Evolutionary conservation across 306 rosid genomes (phyloP).

Genomic region (Abrus precatorius): DNA sequence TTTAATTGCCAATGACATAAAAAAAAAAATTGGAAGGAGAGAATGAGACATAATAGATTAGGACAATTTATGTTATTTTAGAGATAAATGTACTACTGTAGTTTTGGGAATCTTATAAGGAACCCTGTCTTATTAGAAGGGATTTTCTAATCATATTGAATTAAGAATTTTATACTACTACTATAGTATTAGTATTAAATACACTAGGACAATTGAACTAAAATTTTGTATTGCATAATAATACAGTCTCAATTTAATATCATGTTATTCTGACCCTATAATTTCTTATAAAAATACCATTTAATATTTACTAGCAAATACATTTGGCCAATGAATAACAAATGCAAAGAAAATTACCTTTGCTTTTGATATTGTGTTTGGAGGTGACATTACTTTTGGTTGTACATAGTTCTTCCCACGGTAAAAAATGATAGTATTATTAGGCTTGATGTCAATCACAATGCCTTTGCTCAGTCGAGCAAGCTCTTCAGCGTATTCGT

Average conservation of each 20-base stretch:
- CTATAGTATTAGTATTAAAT: constrained; percentile 5
- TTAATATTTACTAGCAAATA: not conserved
- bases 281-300: not conserved
- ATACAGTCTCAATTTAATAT: not conserved
- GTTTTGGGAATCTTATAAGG: not conserved
- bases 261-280: constrained; percentile 23
- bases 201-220: not conserved
- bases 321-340: constrained; percentile 30
- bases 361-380: constrained; percentile 79
- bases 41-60: not conserved
- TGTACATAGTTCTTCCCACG: constrained; percentile 90
- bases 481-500: constrained; percentile 83
- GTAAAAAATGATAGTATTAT: constrained; percentile 71
- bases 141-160: not conserved
- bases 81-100: not conserved
- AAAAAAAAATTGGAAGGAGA: not conserved
- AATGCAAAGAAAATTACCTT: constrained; percentile 66
- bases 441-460: constrained; percentile 79
- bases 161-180: not conserved
- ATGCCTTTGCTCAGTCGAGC: constrained; percentile 93
- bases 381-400: constrained; percentile 87
- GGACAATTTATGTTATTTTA: not conserved
- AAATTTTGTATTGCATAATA: constrained; percentile 3
- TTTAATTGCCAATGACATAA: not conserved
- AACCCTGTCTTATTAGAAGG: not conserved